Percentiles rank a stretch among this genome's conserved stretches.
These are phyloP conservation scores for Tylopilus sp. DNA, from an alignment of 768 basidiomycete genomes.

Conservation along the genomic window DNA sequence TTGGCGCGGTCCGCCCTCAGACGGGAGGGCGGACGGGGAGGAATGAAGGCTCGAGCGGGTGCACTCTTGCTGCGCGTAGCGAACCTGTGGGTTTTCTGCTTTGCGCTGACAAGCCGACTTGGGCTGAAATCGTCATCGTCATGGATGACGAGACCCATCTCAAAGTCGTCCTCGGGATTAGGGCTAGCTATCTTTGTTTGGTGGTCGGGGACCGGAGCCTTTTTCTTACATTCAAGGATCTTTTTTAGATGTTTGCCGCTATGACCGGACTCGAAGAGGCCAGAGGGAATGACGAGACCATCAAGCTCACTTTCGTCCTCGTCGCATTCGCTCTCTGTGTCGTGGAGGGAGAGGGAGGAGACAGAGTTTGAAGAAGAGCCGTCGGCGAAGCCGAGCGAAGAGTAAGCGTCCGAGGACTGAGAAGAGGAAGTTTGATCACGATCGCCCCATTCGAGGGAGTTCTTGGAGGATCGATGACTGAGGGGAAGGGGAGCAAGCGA, in stretches of 20 bases:
- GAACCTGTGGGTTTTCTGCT: constrained; percentile 42
- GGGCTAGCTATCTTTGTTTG: constrained; percentile 51
- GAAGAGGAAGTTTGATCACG: constrained; percentile 80
- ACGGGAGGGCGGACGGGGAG: constrained; percentile 61
- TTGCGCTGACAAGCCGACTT: constrained; percentile 57
- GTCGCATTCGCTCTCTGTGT: constrained; percentile 64
- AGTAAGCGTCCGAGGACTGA: constrained; percentile 86
- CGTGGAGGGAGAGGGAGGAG: constrained; percentile 60
- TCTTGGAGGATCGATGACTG: constrained; percentile 75
- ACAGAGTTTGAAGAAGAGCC: constrained; percentile 71
- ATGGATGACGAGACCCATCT: constrained; percentile 78
- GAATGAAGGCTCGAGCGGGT: constrained; percentile 48
- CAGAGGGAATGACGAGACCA: constrained; percentile 73
- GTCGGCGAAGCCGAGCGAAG: constrained; percentile 71
- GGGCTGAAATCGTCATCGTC: constrained; percentile 82
- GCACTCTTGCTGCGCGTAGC: constrained; percentile 57
- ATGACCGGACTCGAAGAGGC: constrained; percentile 70
- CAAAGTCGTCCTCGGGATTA: constrained; percentile 82
- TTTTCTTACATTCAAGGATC: constrained; percentile 54
- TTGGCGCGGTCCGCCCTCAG: constrained; percentile 63
- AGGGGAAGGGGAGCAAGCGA: constrained; percentile 78
- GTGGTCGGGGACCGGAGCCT: constrained; percentile 51
- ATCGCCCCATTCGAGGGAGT: constrained; percentile 83
- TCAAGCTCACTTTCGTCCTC: constrained; percentile 76
- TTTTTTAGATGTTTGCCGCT: constrained; percentile 48